Percentiles rank a stretch among this genome's conserved stretches.
Evolutionary conservation across 805 yeast genomes (phyloP).

Genomic region (Jamesozyma rosinii): DNA sequence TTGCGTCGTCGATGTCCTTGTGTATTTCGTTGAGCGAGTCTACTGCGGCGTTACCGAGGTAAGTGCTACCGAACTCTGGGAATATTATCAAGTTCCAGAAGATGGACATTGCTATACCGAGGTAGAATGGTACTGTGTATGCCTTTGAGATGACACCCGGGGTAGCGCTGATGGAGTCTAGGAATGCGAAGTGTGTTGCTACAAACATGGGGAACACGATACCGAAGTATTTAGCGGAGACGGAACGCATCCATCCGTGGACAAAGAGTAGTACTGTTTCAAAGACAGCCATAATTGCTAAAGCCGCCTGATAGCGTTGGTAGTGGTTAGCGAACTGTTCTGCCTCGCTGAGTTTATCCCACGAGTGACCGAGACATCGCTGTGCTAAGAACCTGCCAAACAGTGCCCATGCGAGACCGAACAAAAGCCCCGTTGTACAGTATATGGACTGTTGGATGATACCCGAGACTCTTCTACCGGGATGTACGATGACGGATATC

Average conservation of each 20-base stretch:
- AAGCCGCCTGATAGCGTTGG: conserved; percentile 31
- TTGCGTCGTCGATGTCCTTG: conserved; percentile 31
- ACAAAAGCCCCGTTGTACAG: conserved; percentile 34
- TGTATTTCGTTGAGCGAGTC: conserved; percentile 35
- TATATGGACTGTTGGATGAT: conserved; percentile 37
- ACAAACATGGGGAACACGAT: conserved; percentile 41
- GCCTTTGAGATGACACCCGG: conserved; percentile 30
- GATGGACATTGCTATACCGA: conserved; percentile 39
- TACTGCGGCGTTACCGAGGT: conserved; percentile 37
- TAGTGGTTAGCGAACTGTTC: conserved; percentile 27
- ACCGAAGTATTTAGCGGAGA: conserved; percentile 38
- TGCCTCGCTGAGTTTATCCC: conserved; percentile 25
- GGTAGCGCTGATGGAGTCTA: conserved; percentile 29
- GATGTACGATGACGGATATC: conserved; percentile 40
- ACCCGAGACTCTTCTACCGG: conserved; percentile 42
- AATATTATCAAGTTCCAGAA: conserved; percentile 36
- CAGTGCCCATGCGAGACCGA: conserved; percentile 37
- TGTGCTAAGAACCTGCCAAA: conserved; percentile 37
- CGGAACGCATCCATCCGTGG: conserved; percentile 44
- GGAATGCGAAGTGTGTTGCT: conserved; percentile 42
- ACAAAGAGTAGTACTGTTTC: conserved; percentile 39
- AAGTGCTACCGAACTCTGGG: conserved; percentile 46
- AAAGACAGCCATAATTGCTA: conserved; percentile 37
- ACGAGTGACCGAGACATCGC: conserved; percentile 28
- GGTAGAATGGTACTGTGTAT: conserved; percentile 37